Base-by-base conservation (phyloP, 2,329 filamentous ascomycete genomes). In the Colletotrichum australisinense region DNA sequence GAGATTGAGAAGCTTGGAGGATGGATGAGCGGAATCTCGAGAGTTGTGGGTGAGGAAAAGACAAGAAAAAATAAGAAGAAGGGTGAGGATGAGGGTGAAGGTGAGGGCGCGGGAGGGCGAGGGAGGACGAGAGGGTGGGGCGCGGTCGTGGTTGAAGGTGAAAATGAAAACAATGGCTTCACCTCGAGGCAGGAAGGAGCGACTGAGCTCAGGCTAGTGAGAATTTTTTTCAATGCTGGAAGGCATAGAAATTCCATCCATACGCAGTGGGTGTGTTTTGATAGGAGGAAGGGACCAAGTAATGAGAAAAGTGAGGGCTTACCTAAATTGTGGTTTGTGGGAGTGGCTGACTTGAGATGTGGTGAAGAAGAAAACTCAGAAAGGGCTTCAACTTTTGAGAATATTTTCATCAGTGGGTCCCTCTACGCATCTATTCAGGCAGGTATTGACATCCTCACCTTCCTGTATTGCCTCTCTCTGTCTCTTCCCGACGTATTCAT, bases 191-290 rank as follows among this genome's bases (percentile, higher is more conserved):
- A 12, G 49, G 62, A 64, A 55, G 22, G 49, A 2, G 30, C 30
- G 1, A 26, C 46, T n/a, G 6, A 1, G 4, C 30, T 26, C 14
- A 4, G 24, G 5, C 5, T 12, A 11, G 1, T 22, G n/a, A 16
- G 46, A 12, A 8, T 22, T 49, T 11, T 32, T 11, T 35, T 1
- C 19, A 11, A 1, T 4, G 19, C 8, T 49, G 3, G 7, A 49
- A n/a, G 1, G 19, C 0, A 5, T 3, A 1, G 0, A 49, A n/a
- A 9, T 8, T 5, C 1, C 3, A 1, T 49, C 11, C 7, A 49
- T 49, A 5, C 11, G 19, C 19, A 22, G 42, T n/a, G 8, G 19
- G 19, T 22, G 8, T n/a, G 3, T 22, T 3, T 49, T 22, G 7
- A 49, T 8, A 49, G 42, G 7, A 49, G 19, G 8, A 11, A 49